Conservation (phyloP, 2,329 filamentous ascomycete genomes). For the Penicillium crustosum region DNA sequence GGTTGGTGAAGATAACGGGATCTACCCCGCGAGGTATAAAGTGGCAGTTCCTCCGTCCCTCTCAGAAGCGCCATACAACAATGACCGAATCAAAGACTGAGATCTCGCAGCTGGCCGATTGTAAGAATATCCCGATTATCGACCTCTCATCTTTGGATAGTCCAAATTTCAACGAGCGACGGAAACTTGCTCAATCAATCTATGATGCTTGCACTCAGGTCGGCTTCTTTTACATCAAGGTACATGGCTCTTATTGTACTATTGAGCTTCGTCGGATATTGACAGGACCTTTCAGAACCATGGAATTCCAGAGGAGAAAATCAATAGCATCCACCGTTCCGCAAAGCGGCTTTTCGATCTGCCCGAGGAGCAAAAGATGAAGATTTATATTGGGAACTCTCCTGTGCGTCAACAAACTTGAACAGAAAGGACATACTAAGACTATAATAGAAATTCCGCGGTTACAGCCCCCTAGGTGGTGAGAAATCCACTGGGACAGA, state of each 20-base stretch:
- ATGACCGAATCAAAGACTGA: conserved; percentile 2
- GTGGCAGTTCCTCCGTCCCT: background rate
- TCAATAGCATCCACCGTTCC: conserved; percentile 14
- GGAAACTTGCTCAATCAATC: conserved; percentile 43
- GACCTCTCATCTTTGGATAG: conserved; percentile 47
- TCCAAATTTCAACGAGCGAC: conserved; percentile 34
- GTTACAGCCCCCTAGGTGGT: conserved; percentile 28
- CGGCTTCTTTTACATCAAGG: conserved; percentile 49
- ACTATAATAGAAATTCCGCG: conserved; percentile 23
- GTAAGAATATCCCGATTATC: conserved; percentile 44
- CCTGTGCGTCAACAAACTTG: conserved; percentile 8
- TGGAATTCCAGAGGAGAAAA: conserved; percentile 20
- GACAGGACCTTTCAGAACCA: too few species aligned
- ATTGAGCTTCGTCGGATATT: too few species aligned
- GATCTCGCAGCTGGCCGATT: conserved; percentile 14
- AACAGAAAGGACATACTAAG: background rate
- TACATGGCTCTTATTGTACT: background rate
- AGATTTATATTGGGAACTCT: conserved; percentile 38
- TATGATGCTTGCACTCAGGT: conserved; percentile 41
- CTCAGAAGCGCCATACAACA: background rate
- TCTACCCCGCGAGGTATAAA: conserved; percentile 4
- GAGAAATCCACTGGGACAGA: conserved; percentile 21
- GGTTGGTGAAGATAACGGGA: conserved; percentile 1
- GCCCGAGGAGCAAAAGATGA: conserved; percentile 44
- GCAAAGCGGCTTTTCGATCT: conserved; percentile 46